A percentile compares a stretch with the other conserved stretches of the same genome.
Conservation (phyloP, 306 rosid genomes). For the Vigna unguiculata region DNA sequence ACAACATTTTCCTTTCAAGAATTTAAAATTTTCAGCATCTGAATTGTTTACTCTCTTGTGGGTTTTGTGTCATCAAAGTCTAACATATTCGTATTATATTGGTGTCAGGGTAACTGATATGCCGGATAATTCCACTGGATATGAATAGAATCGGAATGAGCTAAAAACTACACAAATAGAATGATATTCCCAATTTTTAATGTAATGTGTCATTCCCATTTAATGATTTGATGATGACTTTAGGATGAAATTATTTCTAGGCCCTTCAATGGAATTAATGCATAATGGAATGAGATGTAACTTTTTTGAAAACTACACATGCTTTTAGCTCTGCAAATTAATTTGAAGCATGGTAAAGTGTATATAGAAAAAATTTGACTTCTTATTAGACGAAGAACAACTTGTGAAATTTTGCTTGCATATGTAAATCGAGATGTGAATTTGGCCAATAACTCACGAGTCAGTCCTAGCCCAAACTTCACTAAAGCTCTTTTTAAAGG, state of each 20-base stretch:
- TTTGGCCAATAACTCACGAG: too few species aligned
- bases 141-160: slow-evolving; percentile 12
- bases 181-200: slow-evolving; percentile 1
- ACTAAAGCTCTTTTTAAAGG: too few species aligned
- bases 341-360: not conserved
- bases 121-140: slow-evolving; percentile 32
- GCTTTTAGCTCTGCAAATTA: not conserved
- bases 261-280: not conserved
- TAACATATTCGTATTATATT: slow-evolving; percentile 8
- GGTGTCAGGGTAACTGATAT: not conserved
- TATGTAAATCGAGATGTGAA: too few species aligned
- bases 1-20: slow-evolving; percentile 3
- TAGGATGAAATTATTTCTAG: not conserved
- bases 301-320: not conserved
- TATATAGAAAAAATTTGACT: not conserved
- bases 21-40: slow-evolving; percentile 40
- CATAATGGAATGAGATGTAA: slow-evolving; percentile 17
- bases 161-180: not conserved
- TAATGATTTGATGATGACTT: not conserved
- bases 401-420: not conserved
- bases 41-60: slow-evolving; percentile 37
- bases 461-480: too few species aligned
- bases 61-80: slow-evolving; percentile 20
- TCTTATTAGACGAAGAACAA: not conserved
- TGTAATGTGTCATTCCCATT: not conserved